Evolutionary conservation across 2,329 filamentous ascomycete genomes (phyloP).

Genomic region (Aspergillus costaricaensis): DNA sequence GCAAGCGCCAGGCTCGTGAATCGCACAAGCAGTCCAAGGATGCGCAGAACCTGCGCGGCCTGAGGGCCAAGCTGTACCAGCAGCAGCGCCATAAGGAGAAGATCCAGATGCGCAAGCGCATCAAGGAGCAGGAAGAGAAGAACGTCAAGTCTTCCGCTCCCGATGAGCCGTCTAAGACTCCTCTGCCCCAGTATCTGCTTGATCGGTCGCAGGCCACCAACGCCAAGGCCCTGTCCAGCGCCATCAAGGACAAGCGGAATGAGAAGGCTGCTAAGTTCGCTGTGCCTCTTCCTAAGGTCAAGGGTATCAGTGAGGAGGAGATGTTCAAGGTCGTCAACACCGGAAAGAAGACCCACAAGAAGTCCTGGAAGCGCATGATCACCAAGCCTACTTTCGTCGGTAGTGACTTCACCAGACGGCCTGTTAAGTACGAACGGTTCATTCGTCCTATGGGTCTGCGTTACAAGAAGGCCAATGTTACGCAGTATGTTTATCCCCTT

Average conservation of each 20-base stretch:
- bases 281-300: slow-evolving; percentile 90
- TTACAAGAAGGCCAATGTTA: slow-evolving; percentile 76
- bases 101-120: slow-evolving; percentile 94
- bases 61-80: slow-evolving; percentile 89
- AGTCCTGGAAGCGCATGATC: slow-evolving; percentile 67
- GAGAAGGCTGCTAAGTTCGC: slow-evolving; percentile 94
- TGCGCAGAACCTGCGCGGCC: slow-evolving; percentile 88
- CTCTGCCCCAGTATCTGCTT: slow-evolving; percentile 88
- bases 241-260: slow-evolving; percentile 92
- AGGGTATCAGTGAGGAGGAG: slow-evolving; percentile 91
- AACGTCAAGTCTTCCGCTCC: slow-evolving; percentile 85
- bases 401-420: slow-evolving; percentile 81
- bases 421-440: slow-evolving; percentile 74
- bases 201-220: slow-evolving; percentile 73
- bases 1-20: slow-evolving; percentile 86
- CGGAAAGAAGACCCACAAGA: slow-evolving; percentile 90
- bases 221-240: slow-evolving; percentile 74
- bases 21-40: slow-evolving; percentile 84
- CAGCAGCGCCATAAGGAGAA: slow-evolving; percentile 96
- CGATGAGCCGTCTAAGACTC: slow-evolving; percentile 72
- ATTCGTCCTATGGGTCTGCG: slow-evolving; percentile 75
- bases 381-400: slow-evolving; percentile 89
- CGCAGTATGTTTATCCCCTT: slow-evolving; percentile 36
- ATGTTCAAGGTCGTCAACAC: slow-evolving; percentile 98
- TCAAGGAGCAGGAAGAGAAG: slow-evolving; percentile 93